A percentile compares a stretch with the other conserved stretches of the same genome.
Conservation (phyloP, 345 rosid genomes). For the Corchorus capsularis region DNA sequence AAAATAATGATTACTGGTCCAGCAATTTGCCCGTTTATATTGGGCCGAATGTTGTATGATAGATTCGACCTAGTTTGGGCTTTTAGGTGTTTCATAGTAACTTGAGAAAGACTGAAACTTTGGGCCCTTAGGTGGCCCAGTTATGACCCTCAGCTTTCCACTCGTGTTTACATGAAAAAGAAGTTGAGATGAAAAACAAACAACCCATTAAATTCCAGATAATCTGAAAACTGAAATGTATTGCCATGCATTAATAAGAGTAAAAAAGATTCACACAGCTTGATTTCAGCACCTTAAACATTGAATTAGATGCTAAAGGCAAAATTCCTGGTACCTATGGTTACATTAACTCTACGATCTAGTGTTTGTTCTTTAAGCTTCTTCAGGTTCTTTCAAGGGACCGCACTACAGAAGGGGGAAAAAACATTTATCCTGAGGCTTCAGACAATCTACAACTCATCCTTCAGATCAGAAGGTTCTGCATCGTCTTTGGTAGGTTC, state of each 20-base stretch:
- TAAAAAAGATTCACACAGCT: neutral
- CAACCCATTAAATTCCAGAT: no score
- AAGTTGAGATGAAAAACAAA: neutral
- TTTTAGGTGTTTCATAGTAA: no score
- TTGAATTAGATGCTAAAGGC: slow-evolving; percentile 10
- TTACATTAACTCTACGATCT: slow-evolving; percentile 26
- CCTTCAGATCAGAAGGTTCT: slow-evolving; percentile 37
- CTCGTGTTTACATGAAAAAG: no score
- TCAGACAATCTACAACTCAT: slow-evolving; percentile 48
- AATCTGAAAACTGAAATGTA: neutral
- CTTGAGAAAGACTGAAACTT: no score
- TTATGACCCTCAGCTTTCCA: no score
- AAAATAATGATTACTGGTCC: neutral
- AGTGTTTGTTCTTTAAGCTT: slow-evolving; percentile 9
- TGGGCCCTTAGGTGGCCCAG: no score
- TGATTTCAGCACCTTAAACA: slow-evolving; percentile 11
- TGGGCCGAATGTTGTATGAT: neutral
- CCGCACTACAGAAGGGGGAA: neutral
- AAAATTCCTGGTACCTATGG: slow-evolving; percentile 27
- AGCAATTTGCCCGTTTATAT: neutral
- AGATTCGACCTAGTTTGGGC: neutral
- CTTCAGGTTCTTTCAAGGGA: slow-evolving; percentile 6
- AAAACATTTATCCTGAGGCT: neutral
- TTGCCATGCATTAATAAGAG: neutral
- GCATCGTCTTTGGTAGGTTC: slow-evolving; percentile 33